These are phyloP conservation scores for Leccinum barrowsii DNA, from an alignment of 768 basidiomycete genomes.

Conservation along the genomic window DNA sequence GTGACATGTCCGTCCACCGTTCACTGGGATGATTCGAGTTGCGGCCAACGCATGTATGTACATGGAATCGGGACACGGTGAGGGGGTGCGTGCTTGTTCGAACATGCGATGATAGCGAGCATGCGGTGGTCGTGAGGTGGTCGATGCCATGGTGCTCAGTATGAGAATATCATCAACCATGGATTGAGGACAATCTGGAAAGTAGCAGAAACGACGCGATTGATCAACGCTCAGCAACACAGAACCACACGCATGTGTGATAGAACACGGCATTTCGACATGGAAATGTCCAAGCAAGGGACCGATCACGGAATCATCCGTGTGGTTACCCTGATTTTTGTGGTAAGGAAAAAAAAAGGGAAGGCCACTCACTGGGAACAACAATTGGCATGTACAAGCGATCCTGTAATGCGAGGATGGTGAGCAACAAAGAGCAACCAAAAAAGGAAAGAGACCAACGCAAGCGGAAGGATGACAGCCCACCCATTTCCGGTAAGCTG, in stretches of 20 bases:
- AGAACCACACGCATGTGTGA: neutral
- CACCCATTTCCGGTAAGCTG: conserved; percentile 55
- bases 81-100: neutral
- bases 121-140: conserved; percentile 11
- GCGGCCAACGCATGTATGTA: neutral
- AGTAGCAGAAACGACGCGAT: neutral
- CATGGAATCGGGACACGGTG: neutral
- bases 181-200: conserved; percentile 78
- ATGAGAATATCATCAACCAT: conserved; percentile 84
- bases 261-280: conserved; percentile 1
- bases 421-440: neutral
- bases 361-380: conserved; percentile 65
- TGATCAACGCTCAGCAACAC: conserved; percentile 13
- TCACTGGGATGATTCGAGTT: neutral
- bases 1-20: conserved; percentile 12
- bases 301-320: conserved; percentile 1
- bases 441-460: conserved; percentile 39
- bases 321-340: neutral
- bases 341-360: neutral
- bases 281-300: conserved; percentile 24
- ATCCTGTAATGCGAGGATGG: conserved; percentile 38
- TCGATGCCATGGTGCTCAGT: conserved; percentile 21
- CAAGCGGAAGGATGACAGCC: conserved; percentile 76
- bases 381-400: conserved; percentile 60
- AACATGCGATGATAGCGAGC: neutral